Evolutionary conservation across 1,284 basidiomycete species (phyloP).

Genomic region (Flammula alnicola): DNA sequence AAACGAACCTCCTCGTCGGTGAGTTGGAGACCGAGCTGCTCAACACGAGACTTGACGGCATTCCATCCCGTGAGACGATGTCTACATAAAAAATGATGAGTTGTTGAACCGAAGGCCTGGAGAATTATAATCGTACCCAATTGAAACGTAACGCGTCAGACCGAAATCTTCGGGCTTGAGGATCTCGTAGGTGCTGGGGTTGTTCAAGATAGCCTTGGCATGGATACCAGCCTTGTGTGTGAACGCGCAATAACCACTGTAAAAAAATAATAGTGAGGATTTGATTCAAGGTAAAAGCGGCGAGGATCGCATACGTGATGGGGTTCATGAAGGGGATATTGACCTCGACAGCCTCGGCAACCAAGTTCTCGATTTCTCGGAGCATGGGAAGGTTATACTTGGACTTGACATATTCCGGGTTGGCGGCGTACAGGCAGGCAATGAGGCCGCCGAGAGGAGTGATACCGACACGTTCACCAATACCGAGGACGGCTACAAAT

Average conservation of each 20-base stretch:
- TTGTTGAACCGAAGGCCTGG: not conserved
- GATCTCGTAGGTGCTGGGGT: constrained; percentile 98
- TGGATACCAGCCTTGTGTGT: constrained; percentile 99
- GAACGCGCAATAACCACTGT: constrained; percentile 96
- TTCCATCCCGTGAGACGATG: constrained; percentile 98
- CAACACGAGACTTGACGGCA: constrained; percentile 98
- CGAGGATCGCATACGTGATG: constrained; percentile 64
- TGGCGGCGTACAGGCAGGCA: constrained; percentile 94
- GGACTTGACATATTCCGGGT: constrained; percentile 98
- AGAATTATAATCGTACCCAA: constrained; percentile 63
- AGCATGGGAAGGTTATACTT: constrained; percentile 99
- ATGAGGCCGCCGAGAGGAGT: constrained; percentile 97
- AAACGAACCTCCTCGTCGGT: constrained; percentile 79
- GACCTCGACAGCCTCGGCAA: constrained; percentile 98
- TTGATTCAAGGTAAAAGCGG: not conserved
- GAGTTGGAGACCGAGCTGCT: constrained; percentile 89
- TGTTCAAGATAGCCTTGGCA: constrained; percentile 99
- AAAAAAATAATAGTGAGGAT: constrained; percentile 12
- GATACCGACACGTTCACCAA: constrained; percentile 99
- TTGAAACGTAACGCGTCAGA: constrained; percentile 96
- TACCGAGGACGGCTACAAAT: constrained; percentile 81
- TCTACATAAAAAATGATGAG: too few relatives aligned
- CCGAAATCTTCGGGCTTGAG: constrained; percentile 99
- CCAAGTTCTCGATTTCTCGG: constrained; percentile 98
- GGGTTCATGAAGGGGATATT: constrained; percentile 98